phyloP scores from a whole-genome alignment of 345 rosid genomes.

The Rubroshorea leprosula region DNA sequence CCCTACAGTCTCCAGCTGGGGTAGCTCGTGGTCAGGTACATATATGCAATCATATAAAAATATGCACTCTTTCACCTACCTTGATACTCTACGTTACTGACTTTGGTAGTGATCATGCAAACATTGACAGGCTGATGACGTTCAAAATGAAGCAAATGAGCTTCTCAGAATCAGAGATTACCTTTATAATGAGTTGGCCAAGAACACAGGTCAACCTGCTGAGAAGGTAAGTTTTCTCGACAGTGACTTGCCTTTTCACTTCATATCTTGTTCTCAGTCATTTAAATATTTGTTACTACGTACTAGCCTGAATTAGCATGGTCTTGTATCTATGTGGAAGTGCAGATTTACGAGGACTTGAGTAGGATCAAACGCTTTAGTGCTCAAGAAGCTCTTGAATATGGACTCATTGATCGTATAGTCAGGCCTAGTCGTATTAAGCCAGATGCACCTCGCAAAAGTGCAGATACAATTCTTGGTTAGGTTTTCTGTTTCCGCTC shows the following conservation, averaged over 20 bases:
- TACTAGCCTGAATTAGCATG: constrained; percentile 4
- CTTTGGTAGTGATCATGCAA: not conserved
- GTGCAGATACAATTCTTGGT: too few relatives aligned
- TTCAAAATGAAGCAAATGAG: constrained; percentile 70
- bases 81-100: not conserved
- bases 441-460: constrained; percentile 46
- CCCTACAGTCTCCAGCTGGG: constrained; percentile 64
- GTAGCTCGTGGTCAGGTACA: constrained; percentile 85
- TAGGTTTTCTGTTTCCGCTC: too few relatives aligned
- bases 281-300: too few relatives aligned
- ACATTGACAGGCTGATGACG: constrained; percentile 64
- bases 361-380: constrained; percentile 57
- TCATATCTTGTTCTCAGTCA: not conserved
- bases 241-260: not conserved
- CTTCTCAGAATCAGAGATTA: constrained; percentile 77
- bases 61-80: not conserved
- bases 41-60: constrained; percentile 1
- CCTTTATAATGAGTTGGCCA: constrained; percentile 65
- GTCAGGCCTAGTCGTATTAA: constrained; percentile 59
- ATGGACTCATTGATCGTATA: constrained; percentile 71
- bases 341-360: constrained; percentile 62
- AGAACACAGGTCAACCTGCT: constrained; percentile 69
- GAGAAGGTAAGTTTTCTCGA: constrained; percentile 54
- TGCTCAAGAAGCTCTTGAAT: constrained; percentile 72
- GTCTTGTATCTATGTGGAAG: not conserved